These are phyloP conservation scores for Pythium scleroteichum DNA, from an alignment of 352 stramenopile species.

Conservation along the genomic window DNA sequence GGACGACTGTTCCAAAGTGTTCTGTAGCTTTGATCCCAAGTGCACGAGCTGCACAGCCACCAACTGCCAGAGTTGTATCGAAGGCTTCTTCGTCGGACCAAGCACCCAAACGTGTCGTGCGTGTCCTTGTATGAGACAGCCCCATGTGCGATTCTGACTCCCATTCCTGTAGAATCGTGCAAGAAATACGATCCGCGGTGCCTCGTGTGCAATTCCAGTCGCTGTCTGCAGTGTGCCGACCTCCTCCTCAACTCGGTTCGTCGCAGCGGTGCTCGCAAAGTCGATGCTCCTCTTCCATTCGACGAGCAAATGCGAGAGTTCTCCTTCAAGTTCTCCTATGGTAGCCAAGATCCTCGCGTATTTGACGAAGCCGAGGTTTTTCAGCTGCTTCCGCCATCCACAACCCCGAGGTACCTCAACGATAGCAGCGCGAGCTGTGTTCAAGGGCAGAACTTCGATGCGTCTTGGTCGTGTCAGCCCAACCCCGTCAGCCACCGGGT, in stretches of 20 bases:
- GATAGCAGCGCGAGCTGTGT: constrained; percentile 53
- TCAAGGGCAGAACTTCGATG: constrained; percentile 61
- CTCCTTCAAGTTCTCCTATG: constrained; percentile 89
- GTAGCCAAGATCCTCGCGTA: constrained; percentile 80
- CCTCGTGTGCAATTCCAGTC: constrained; percentile 68
- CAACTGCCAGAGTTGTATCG: constrained; percentile 80
- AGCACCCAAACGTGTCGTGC: constrained; percentile 70
- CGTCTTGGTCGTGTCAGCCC: constrained; percentile 62
- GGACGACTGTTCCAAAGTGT: constrained; percentile 76
- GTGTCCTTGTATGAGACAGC: neutral
- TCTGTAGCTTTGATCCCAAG: constrained; percentile 76
- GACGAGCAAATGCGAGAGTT: constrained; percentile 92
- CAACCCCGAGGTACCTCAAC: constrained; percentile 41
- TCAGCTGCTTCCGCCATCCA: constrained; percentile 34
- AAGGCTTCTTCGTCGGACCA: constrained; percentile 86
- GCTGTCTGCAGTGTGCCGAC: constrained; percentile 91
- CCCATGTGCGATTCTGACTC: neutral
- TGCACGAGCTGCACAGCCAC: constrained; percentile 87
- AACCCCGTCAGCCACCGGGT: constrained; percentile 73
- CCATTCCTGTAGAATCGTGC: constrained; percentile 58
- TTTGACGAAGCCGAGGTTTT: constrained; percentile 94
- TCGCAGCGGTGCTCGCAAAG: constrained; percentile 78
- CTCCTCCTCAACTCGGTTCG: constrained; percentile 90
- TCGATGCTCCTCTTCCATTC: constrained; percentile 69
- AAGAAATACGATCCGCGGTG: constrained; percentile 90